phyloP scores from a whole-genome alignment of 108 stramenopile species.

The Fragilariopsis cylindrus region DNA sequence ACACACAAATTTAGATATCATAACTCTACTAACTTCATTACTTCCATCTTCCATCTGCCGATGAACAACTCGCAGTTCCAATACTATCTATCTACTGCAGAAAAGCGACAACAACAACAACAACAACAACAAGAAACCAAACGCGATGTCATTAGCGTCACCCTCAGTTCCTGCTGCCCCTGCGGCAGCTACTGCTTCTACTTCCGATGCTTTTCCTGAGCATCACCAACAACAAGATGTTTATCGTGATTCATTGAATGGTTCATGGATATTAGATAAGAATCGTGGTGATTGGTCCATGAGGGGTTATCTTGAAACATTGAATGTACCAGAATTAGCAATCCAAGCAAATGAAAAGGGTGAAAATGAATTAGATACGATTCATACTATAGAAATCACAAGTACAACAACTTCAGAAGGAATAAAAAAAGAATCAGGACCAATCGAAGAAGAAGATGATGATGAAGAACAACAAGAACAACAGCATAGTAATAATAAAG shows the following conservation, averaged over 20 bases:
- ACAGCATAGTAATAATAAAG: constrained; percentile 19
- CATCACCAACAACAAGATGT: neutral
- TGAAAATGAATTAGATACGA: constrained; percentile 73
- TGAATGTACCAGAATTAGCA: constrained; percentile 77
- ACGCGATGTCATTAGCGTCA: neutral
- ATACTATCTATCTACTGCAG: neutral
- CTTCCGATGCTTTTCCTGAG: neutral
- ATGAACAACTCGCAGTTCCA: no score
- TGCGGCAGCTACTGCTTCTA: neutral
- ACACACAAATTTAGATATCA: no score
- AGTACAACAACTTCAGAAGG: no score
- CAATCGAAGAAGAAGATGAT: no score
- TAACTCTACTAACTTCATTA: no score
- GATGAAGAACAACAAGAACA: constrained; percentile 16
- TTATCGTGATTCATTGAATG: constrained; percentile 53
- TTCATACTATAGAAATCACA: constrained; percentile 54
- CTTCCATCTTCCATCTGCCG: no score
- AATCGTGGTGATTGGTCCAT: constrained; percentile 65
- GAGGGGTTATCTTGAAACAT: constrained; percentile 76
- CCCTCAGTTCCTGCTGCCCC: neutral
- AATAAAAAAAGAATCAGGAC: no score
- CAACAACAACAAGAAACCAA: neutral
- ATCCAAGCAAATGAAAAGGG: constrained; percentile 89
- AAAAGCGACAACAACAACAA: neutral
- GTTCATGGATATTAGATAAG: constrained; percentile 82